Evolutionary conservation across 257 asterid genomes (phyloP).

Genomic region (Eucommia ulmoides): DNA sequence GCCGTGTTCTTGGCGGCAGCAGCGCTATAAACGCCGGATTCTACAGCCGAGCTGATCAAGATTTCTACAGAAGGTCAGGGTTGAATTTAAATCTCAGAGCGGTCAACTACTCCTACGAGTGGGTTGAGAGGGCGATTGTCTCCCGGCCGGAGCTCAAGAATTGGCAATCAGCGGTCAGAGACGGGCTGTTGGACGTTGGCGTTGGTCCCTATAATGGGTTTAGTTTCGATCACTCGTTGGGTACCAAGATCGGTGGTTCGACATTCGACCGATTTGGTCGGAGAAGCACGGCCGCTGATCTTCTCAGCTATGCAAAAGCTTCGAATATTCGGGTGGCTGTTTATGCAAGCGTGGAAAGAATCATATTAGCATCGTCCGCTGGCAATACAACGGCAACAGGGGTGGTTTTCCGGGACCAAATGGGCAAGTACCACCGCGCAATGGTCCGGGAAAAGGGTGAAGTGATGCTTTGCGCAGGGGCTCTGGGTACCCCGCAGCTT

Average conservation of each 20-base stretch:
- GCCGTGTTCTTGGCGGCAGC: constrained; percentile 94
- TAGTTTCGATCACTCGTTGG: constrained; percentile 54
- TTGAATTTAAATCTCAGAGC: constrained; percentile 42
- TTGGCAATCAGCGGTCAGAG: constrained; percentile 78
- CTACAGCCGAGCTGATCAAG: constrained; percentile 45
- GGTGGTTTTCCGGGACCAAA: constrained; percentile 49
- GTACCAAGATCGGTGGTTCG: constrained; percentile 90
- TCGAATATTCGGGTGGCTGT: constrained; percentile 49
- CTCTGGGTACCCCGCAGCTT: constrained; percentile 86
- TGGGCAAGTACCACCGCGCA: constrained; percentile 55
- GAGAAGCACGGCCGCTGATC: constrained; percentile 79
- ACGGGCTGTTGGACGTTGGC: constrained; percentile 69
- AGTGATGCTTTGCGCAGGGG: constrained; percentile 68
- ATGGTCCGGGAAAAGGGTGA: constrained; percentile 64
- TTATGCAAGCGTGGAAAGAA: constrained; percentile 60
- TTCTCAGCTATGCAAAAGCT: constrained; percentile 52
- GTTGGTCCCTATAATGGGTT: constrained; percentile 64
- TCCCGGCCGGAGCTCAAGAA: constrained; percentile 58
- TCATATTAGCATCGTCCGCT: constrained; percentile 28
- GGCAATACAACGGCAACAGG: constrained; percentile 37
- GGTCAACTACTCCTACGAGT: constrained; percentile 68
- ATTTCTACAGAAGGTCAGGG: constrained; percentile 36
- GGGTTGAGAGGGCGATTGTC: constrained; percentile 79
- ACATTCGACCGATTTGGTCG: constrained; percentile 61
- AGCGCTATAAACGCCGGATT: constrained; percentile 83